Evolutionary conservation across 73 alveolate species (phyloP).

Genomic region (Tetrahymena thermophila): DNA sequence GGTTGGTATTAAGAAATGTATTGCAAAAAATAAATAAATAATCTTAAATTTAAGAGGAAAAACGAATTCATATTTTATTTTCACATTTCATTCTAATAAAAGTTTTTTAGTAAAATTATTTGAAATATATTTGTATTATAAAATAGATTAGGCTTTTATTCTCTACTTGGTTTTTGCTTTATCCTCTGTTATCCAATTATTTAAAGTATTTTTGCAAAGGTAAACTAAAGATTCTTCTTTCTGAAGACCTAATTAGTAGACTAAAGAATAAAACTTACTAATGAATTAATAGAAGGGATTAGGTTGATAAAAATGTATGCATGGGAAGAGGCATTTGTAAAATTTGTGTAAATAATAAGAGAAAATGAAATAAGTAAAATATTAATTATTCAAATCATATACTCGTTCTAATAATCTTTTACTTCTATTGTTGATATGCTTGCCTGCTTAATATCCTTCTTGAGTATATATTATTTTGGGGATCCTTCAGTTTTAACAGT

Average conservation of each 20-base stretch:
- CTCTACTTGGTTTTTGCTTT: neutral
- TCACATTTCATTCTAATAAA: too few relatives aligned
- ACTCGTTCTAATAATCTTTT: neutral
- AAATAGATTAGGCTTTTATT: neutral
- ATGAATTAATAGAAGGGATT: slow-evolving; percentile 9
- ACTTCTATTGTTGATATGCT: neutral
- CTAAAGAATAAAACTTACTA: slow-evolving; percentile 10
- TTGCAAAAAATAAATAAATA: too few relatives aligned
- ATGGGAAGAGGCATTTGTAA: slow-evolving; percentile 5
- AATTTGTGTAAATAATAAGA: neutral
- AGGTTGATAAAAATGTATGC: slow-evolving; percentile 22
- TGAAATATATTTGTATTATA: too few relatives aligned
- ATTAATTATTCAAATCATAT: neutral
- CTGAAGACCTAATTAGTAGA: neutral
- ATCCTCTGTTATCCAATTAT: neutral
- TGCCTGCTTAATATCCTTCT: neutral
- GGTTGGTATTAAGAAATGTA: too few relatives aligned
- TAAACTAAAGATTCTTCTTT: neutral
- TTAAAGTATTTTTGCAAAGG: neutral
- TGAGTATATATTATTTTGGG: neutral
- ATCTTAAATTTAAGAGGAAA: too few relatives aligned
- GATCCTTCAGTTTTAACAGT: too few relatives aligned
- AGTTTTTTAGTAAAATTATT: too few relatives aligned
- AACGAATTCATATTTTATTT: too few relatives aligned
- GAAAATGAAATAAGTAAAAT: neutral